Conservation (phyloP, 2,329 filamentous ascomycete genomes). For the Pseudonectria foliicola region DNA sequence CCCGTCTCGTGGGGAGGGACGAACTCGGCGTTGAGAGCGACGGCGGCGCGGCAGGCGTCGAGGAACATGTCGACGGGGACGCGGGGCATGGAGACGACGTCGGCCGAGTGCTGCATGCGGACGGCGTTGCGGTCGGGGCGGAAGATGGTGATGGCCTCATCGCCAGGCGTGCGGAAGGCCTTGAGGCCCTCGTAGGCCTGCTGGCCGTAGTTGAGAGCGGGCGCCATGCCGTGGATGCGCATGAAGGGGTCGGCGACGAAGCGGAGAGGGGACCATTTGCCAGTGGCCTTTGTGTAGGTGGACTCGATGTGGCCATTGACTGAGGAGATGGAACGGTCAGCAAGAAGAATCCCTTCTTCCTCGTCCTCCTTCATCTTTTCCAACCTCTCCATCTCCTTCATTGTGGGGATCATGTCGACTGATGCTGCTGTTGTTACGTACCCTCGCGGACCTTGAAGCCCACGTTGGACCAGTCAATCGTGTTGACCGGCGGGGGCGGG, state of each 20-base stretch:
- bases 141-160: slow-evolving; percentile 73
- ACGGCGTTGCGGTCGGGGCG: slow-evolving; percentile 76
- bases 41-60: slow-evolving; percentile 69
- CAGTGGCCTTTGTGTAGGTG: slow-evolving; percentile 66
- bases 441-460: slow-evolving; percentile 91
- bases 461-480: slow-evolving; percentile 89
- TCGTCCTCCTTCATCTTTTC: too few relatives aligned
- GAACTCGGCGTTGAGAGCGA: slow-evolving; percentile 80
- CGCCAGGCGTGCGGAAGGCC: slow-evolving; percentile 73
- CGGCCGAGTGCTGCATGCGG: slow-evolving; percentile 78
- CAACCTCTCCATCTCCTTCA: not conserved
- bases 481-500: slow-evolving; percentile 69
- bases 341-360: not conserved
- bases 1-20: slow-evolving; percentile 86
- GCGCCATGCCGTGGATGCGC: slow-evolving; percentile 89
- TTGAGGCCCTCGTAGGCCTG: slow-evolving; percentile 99
- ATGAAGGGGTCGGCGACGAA: slow-evolving; percentile 82
- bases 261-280: slow-evolving; percentile 67
- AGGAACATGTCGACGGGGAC: slow-evolving; percentile 74
- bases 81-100: slow-evolving; percentile 73
- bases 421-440: slow-evolving; percentile 34
- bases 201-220: slow-evolving; percentile 92
- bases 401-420: not conserved
- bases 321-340: slow-evolving; percentile 35
- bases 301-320: slow-evolving; percentile 94